phyloP scores from a whole-genome alignment of 202 grass and related monocot species.

The Musa balbisiana region DNA sequence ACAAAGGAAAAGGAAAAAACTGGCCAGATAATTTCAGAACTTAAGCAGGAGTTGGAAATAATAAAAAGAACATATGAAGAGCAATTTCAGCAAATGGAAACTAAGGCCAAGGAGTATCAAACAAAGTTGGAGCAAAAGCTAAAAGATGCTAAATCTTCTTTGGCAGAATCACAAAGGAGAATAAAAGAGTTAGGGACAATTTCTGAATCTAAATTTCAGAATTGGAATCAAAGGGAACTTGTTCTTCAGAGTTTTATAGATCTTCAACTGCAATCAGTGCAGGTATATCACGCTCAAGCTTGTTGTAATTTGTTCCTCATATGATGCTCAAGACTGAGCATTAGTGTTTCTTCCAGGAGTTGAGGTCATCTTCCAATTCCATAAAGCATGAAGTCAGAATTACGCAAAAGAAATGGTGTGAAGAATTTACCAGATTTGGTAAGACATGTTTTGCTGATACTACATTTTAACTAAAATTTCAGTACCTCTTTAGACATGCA shows the following conservation, averaged over 20 bases:
- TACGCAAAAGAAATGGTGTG: not conserved
- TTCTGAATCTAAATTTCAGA: slow-evolving; percentile 43
- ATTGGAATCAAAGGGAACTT: slow-evolving; percentile 41
- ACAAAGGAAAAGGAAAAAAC: not conserved
- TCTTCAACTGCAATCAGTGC: slow-evolving; percentile 44
- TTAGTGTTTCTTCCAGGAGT: slow-evolving; percentile 25
- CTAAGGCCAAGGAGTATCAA: slow-evolving; percentile 33
- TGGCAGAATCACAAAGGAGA: slow-evolving; percentile 47
- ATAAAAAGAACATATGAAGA: slow-evolving; percentile 20
- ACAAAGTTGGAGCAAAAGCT: slow-evolving; percentile 28
- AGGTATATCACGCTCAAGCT: slow-evolving; percentile 45
- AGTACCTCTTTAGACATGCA: not conserved
- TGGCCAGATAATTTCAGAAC: slow-evolving; percentile 19
- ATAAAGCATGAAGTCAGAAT: not conserved
- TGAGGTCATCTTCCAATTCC: not conserved
- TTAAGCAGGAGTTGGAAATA: slow-evolving; percentile 29
- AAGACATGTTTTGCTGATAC: slow-evolving; percentile 1
- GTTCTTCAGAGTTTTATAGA: slow-evolving; percentile 37
- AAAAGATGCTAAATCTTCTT: slow-evolving; percentile 43
- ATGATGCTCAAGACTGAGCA: slow-evolving; percentile 8
- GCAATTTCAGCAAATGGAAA: slow-evolving; percentile 31
- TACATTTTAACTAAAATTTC: not conserved
- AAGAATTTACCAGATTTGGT: not conserved
- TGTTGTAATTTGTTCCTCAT: slow-evolving; percentile 17
- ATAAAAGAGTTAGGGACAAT: slow-evolving; percentile 40